Conservation (phyloP, 495 filamentous ascomycete genomes). For the Penicillium bovifimosum region DNA sequence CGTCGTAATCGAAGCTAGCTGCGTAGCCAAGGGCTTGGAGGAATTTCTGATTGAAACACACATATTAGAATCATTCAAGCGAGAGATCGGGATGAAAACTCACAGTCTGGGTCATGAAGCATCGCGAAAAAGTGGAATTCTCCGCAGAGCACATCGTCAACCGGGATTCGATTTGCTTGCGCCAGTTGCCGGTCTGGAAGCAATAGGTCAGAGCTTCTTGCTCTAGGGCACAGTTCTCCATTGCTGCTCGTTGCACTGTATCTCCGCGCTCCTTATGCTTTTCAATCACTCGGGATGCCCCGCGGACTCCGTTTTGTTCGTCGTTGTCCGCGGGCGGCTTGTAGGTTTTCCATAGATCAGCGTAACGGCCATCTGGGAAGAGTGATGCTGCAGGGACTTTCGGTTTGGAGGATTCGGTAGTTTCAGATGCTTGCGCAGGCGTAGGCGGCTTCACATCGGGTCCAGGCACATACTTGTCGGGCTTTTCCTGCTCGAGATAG, state of each 20-base stretch:
- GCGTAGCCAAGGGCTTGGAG: conserved; percentile 90
- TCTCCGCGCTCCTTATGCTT: conserved; percentile 76
- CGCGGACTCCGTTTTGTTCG: conserved; percentile 48
- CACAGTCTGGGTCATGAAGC: conserved; percentile 77
- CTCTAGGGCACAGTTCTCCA: conserved; percentile 91
- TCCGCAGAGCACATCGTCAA: conserved; percentile 71
- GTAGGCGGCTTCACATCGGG: conserved; percentile 22
- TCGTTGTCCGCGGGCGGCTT: conserved; percentile 53
- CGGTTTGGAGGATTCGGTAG: conserved; percentile 31
- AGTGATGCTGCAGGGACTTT: conserved; percentile 54
- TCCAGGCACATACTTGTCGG: conserved; percentile 61
- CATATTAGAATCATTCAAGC: neutral
- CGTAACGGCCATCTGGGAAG: conserved; percentile 81
- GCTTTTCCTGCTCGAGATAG: conserved; percentile 79
- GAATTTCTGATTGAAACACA: conserved; percentile 56
- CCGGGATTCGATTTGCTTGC: conserved; percentile 40
- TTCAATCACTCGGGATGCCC: conserved; percentile 72
- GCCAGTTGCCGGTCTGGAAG: conserved; percentile 59
- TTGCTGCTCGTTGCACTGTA: conserved; percentile 70
- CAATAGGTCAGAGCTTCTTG: conserved; percentile 70
- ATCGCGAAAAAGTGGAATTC: conserved; percentile 66
- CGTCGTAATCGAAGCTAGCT: conserved; percentile 52
- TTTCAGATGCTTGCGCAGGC: conserved; percentile 15
- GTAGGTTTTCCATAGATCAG: conserved; percentile 90
- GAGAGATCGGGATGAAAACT: conserved; percentile 25